Evolutionary conservation across 345 rosid genomes (phyloP), one percentile per base, ranked within the genome.

Genomic region (Anastatica hierochuntica): DNA sequence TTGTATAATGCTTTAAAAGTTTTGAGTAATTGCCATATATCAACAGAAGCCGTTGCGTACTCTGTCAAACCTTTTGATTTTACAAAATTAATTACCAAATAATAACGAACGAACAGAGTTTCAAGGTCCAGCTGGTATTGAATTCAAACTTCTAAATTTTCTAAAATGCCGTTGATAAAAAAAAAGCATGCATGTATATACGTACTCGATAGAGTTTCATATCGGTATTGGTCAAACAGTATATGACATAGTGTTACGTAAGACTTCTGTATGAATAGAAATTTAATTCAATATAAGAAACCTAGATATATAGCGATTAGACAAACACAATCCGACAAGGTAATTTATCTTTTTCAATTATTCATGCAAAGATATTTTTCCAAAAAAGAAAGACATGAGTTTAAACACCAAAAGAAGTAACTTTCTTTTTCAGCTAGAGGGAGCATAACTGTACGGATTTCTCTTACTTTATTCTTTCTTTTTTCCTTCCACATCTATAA

Each of bases 331-430:
- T 33, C 66, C 74, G 67, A 69, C 60, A 55, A 72, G 30, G 64
- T 67, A 38, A 10, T 30, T 20, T 29, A 47, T 37, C 61, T 71
- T 15, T 64, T 73, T 55, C 49, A 56, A 55, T 13, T 58, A 61
- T 43, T 58, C 62, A 70, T 67, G 48, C 58, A 47, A 47, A 52
- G 13, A 45, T 56, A 21, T 10, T 49, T 52, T 74, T 37, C 35
- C 27, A 24, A 24, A 24, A 62, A 46, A 53, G 11, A 50, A 20
- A 52, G 41, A 39, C 62, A 12, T 18, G 52, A 50, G 47, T 43
- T 51, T 45, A 44, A 66, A 51, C 57, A 60, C 59, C 53, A 66
- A 66, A 59, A 50, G 60, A 58, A 58, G 49, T 44, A 67, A 67
- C 55, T 53, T 31, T 71, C 60, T 72, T 58, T 60, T 21, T 19